Evolutionary conservation across 768 basidiomycete species (phyloP).

Genomic region (Boletus fagicola): DNA sequence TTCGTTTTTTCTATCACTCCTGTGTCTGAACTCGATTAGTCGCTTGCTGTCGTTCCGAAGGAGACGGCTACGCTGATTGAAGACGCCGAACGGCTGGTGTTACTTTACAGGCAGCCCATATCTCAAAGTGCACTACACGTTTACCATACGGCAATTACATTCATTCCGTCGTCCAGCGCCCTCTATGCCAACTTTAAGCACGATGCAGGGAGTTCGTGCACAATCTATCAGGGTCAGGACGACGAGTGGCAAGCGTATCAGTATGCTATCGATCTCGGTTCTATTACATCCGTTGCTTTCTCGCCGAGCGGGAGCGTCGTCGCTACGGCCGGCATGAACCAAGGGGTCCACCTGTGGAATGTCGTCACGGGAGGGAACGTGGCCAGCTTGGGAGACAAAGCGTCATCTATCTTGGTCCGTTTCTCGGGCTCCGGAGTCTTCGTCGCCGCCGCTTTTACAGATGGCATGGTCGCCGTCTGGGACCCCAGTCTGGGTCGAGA

Average conservation of each 20-base stretch:
- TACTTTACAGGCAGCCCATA: conserved; percentile 14
- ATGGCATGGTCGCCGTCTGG: conserved; percentile 11
- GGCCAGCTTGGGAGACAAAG: conserved; percentile 9
- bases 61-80: background rate
- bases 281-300: conserved; percentile 13
- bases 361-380: conserved; percentile 12
- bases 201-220: conserved; percentile 8
- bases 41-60: background rate
- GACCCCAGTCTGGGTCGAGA: conserved; percentile 14
- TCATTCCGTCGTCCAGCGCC: conserved; percentile 7
- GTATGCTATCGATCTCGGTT: conserved; percentile 1
- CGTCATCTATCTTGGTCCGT: conserved; percentile 8
- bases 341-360: conserved; percentile 20
- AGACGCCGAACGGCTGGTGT: conserved; percentile 13
- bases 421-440: conserved; percentile 14
- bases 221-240: conserved; percentile 4
- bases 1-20: background rate
- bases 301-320: conserved; percentile 9
- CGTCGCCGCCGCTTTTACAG: conserved; percentile 9
- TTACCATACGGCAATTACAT: conserved; percentile 10
- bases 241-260: conserved; percentile 4
- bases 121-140: conserved; percentile 15
- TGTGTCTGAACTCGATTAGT: background rate
- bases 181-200: conserved; percentile 15
- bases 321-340: conserved; percentile 9